Base-by-base conservation (phyloP, 371 early-diverging fungal species). In the Rhizopus sp. region DNA sequence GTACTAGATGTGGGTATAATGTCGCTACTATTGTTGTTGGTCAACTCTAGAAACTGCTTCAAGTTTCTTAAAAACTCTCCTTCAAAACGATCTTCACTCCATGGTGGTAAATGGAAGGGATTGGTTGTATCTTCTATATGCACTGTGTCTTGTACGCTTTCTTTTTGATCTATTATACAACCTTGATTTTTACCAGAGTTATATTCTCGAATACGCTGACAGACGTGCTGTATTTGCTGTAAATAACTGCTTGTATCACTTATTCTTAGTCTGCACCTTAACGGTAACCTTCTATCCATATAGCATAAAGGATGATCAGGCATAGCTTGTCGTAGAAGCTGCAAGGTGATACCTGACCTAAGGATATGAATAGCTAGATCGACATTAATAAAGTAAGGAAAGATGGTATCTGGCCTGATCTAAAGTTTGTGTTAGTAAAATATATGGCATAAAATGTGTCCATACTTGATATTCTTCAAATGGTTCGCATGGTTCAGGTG, bases 1-100 rank as follows among this genome's bases (percentile, higher is more conserved):
- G 69, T 67, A 9, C 64, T 57, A 15, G 80, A 9, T 0, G 71
- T 69, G 31, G 78, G 75, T 55, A 78, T 71, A 55, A 44, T 62
- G 15, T 65, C 41, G 9, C 4, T 57, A 5, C 4, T 60, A 30
- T 33, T 62, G 23, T 15, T 29, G 12, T 3, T 53, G 16, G 10
- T 23, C 29, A 46, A 23, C 8, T 9, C 12, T 12, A 46, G 12
- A 29, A 54, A 4, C 16, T 53, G 48, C 0, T 37, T 41, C 37
- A 58, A 68, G 23, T 48, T 71, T 13, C 47, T 59, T 13, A 47
- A 52, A 40, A 55, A 57, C 3, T 51, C 62, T n/a, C 62, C 50
- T n/a, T 23, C 6, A 32, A 46, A 46, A 46, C 5, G 16, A 8
- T 46, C 15, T 3, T 45, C 57, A 15, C 34, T 29, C n/a, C 41